A percentile compares a stretch with the other conserved stretches of the same genome.
Evolutionary conservation across 768 basidiomycete genomes (phyloP).

Genomic region (Tephrocybe rancida): DNA sequence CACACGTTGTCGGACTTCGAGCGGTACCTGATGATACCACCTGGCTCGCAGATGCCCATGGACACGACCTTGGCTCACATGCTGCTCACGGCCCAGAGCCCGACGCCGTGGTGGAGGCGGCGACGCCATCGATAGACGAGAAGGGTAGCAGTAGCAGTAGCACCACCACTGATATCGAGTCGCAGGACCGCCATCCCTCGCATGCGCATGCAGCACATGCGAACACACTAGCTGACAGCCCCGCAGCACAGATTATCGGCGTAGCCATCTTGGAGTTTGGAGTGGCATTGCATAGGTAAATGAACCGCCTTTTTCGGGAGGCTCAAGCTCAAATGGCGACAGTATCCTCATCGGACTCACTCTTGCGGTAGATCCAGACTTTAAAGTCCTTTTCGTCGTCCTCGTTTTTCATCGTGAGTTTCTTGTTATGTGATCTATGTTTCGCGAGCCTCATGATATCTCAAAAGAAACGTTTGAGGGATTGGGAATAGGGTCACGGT

Average conservation of each 20-base stretch:
- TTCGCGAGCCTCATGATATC: slow-evolving; percentile 2
- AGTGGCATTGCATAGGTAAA: slow-evolving; percentile 79
- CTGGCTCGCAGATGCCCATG: slow-evolving; percentile 58
- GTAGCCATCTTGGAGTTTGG: slow-evolving; percentile 95
- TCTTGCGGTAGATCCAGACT: slow-evolving; percentile 77
- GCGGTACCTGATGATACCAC: neutral
- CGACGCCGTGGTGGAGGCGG: slow-evolving; percentile 8
- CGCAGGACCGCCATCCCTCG: neutral
- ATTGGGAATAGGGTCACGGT: slow-evolving; percentile 87
- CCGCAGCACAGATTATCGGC: slow-evolving; percentile 76
- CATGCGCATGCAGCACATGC: slow-evolving; percentile 8
- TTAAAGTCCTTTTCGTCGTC: slow-evolving; percentile 88
- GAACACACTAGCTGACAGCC: slow-evolving; percentile 35
- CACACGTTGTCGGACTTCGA: slow-evolving; percentile 1
- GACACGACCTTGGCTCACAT: slow-evolving; percentile 60
- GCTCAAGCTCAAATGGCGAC: neutral
- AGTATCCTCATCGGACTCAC: slow-evolving; percentile 89
- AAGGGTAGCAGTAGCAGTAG: slow-evolving; percentile 8
- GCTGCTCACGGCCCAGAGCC: slow-evolving; percentile 73
- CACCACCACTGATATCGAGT: slow-evolving; percentile 31
- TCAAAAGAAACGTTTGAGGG: slow-evolving; percentile 98
- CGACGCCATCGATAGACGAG: slow-evolving; percentile 13
- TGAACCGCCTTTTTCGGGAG: neutral
- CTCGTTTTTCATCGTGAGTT: slow-evolving; percentile 88
- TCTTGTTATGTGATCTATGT: too few species aligned